phyloP scores from a whole-genome alignment of 139 green algal species.

The Nannochloris sp. region DNA sequence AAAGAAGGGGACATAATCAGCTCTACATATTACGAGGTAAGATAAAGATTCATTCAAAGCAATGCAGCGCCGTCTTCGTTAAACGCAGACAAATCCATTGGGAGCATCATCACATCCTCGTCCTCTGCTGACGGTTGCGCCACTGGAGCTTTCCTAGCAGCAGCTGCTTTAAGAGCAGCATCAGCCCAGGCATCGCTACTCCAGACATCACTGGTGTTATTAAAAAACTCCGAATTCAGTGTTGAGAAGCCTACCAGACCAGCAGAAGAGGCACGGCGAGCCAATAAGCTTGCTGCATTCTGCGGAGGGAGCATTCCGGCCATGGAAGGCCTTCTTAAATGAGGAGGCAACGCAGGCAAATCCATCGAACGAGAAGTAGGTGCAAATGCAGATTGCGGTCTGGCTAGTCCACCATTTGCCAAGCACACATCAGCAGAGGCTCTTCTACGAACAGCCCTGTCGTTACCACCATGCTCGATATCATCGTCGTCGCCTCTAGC shows the following conservation, averaged over 20 bases:
- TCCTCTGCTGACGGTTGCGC: not conserved
- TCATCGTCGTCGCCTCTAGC: not conserved
- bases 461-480: too few relatives aligned
- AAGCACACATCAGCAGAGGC: not conserved
- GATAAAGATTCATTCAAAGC: too few relatives aligned
- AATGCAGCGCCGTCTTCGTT: not conserved
- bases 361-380: not conserved
- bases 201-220: not conserved
- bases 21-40: too few relatives aligned
- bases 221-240: not conserved
- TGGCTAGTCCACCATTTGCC: not conserved
- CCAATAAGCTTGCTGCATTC: not conserved
- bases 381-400: not conserved
- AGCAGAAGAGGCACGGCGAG: not conserved
- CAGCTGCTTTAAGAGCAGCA: not conserved
- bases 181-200: not conserved
- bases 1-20: not conserved
- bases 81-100: constrained; percentile 10
- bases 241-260: not conserved
- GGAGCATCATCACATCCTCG: not conserved
- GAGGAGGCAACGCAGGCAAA: too few relatives aligned
- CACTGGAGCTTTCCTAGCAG: not conserved
- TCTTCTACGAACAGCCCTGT: too few relatives aligned
- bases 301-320: too few relatives aligned
- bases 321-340: too few relatives aligned